Evolutionary conservation across 83 land plant genomes (phyloP), one percentile per base, ranked within the genome.

Genomic region (Isoetes engelmannii): DNA sequence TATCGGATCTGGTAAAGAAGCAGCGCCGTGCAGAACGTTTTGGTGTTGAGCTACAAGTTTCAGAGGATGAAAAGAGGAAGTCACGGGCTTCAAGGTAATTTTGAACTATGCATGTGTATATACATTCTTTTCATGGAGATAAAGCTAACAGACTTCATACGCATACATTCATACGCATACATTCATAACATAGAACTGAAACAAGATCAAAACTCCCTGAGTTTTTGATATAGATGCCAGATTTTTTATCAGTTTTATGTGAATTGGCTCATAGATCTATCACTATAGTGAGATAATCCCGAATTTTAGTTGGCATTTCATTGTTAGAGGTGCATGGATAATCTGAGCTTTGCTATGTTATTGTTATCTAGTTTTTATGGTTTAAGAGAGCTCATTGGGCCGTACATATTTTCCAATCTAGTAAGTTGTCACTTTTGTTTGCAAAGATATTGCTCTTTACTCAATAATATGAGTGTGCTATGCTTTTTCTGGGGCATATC

Each of bases 1-100:
- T 44, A 7, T 64, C 67, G 12, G 67, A 64, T 41, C 18, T 64
- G 8, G 67, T 41, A 41, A 64, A 64, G 67, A 64, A 64, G 67
- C 67, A 64, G 67, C 67, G 67, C 13, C 67, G 67, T 44, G 67
- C 67, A 7, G 67, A 64, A 41, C 67, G 67, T 12, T 64, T 64
- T 64, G 67, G 67, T 7, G 67, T 64, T 7, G 47, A 44, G 10
- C 9, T 64, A 1, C 10, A 37, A 18, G 7, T 64, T 9, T 37
- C 49, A 18, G 67, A 64, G 47, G 47, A 64, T 37, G 67, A 64
- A 10, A 64, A 64, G 67, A 18, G 67, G 42, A 64, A 17, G 45
- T 44, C 45, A 12, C 67, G 67, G 41, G 67, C 67, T 44, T 37
- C 67, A 37, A 64, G 67, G 67, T 64, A 44, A 18, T 20, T 12